Base-by-base conservation (phyloP, 176 grass and related monocot species). In the Juncus effusus region DNA sequence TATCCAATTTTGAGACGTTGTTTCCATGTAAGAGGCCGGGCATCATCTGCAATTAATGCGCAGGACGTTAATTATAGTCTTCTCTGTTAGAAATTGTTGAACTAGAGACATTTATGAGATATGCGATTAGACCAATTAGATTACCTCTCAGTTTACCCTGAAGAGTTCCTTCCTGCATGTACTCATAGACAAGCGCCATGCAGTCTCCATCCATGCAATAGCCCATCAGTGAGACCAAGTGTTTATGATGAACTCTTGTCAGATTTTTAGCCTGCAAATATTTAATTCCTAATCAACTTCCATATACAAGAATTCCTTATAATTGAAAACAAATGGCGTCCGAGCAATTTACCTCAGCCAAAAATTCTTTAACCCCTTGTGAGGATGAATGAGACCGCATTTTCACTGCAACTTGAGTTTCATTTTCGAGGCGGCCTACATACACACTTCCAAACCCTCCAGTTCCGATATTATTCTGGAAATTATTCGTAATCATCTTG, bases 101-200 rank as follows among this genome's bases (percentile, higher is more conserved):
- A 6, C 44, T 47, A 47, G 44, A 47, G 44, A 47, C 9, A 47
- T 1, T 47, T 47, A 47, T 6, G 6, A 1, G 9, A 47, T 6
- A 5, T 47, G 9, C 4, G 4, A 47, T 47, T 47, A 47, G 9
- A 47, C 6, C 9, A 47, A 47, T 6, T 9, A 47, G 38, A 40
- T 52, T 1, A 50, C 47, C 58, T 52, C 3, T 63, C 11, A 75
- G 60, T 11, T 75, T 61, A 40, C 62, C 16, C 38, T 75, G 59
- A 37, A 75, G 59, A 54, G 45, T 75, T 63, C 72, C 72, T 64
- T 64, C 59, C 36, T 12, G 57, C 57, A 74, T 74, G 70, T 74
- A 62, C 44, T 74, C 70, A 51, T 74, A 74, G 1, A 74, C 56
- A 62, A 74, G 70, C 8, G 72, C 72, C 72, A 75, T 61, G 50